Conservation (phyloP, 2,329 filamentous ascomycete species). For the Metarhizium rileyi region DNA sequence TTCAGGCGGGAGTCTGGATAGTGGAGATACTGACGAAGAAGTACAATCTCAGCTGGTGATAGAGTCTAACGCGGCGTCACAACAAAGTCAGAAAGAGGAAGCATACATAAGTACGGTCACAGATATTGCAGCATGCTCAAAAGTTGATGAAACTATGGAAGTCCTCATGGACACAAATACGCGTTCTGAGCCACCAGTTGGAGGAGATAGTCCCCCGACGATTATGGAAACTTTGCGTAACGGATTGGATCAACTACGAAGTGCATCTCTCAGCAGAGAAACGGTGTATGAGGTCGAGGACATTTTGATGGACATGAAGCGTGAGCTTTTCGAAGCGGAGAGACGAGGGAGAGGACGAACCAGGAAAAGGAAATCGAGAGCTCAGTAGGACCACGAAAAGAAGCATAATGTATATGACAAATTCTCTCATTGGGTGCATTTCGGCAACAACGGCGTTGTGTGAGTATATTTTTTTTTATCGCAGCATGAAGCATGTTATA, state of each 20-base stretch:
- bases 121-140: not conserved
- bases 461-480: not conserved
- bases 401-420: not conserved
- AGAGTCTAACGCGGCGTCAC: slow-evolving; percentile 30
- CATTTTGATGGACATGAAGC: slow-evolving; percentile 68
- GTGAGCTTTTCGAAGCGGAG: slow-evolving; percentile 62
- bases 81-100: slow-evolving; percentile 19
- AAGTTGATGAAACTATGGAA: slow-evolving; percentile 1
- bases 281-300: slow-evolving; percentile 67
- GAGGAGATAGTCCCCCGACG: slow-evolving; percentile 10
- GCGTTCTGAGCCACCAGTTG: slow-evolving; percentile 4
- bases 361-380: slow-evolving; percentile 12
- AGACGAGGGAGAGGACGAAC: slow-evolving; percentile 35
- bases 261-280: slow-evolving; percentile 48
- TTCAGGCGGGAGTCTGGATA: slow-evolving; percentile 12
- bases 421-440: not conserved
- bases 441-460: not conserved
- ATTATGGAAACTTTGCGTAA: slow-evolving; percentile 24
- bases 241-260: slow-evolving; percentile 47
- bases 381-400: not conserved
- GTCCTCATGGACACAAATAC: slow-evolving; percentile 5
- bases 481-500: not conserved
- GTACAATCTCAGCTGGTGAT: slow-evolving; percentile 30
- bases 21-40: slow-evolving; percentile 30
- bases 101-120: not conserved